phyloP scores from a whole-genome alignment of 305 asterid species.

The Rubia balearica region DNA sequence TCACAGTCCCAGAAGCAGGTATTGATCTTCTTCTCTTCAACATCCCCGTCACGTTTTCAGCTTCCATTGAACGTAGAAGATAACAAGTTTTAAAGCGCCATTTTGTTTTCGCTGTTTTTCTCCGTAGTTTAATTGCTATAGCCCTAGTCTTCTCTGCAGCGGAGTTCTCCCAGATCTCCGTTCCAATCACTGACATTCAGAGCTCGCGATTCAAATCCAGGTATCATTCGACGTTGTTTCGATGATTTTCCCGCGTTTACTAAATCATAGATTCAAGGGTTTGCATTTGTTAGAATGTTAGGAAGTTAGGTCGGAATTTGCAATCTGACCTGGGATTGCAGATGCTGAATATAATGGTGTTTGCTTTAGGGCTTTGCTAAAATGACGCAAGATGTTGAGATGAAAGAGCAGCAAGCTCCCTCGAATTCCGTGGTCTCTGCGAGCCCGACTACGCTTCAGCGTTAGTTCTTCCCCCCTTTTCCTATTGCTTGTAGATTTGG shows the following conservation, averaged over 20 bases:
- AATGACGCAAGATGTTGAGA: constrained; percentile 86
- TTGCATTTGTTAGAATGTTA: too few relatives aligned
- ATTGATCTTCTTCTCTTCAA: constrained; percentile 1
- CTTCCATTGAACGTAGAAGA: neutral
- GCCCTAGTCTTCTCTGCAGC: constrained; percentile 3
- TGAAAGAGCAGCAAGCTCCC: constrained; percentile 63
- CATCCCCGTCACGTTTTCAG: neutral
- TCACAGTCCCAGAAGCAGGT: constrained; percentile 12
- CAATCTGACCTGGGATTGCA: neutral
- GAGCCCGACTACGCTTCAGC: constrained; percentile 46
- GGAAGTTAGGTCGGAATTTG: neutral
- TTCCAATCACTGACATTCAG: neutral
- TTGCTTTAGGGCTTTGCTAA: constrained; percentile 35
- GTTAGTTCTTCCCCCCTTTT: constrained; percentile 19
- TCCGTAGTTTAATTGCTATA: neutral
- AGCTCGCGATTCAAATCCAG: constrained; percentile 5
- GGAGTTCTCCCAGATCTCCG: constrained; percentile 9
- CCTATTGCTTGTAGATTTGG: neutral
- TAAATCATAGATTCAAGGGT: too few relatives aligned
- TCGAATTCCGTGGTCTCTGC: constrained; percentile 38
- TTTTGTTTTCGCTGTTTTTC: neutral
- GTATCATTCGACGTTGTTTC: neutral
- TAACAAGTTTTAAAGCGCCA: neutral
- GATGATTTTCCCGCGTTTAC: neutral
- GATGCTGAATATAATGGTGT: constrained; percentile 16